Percentiles rank a stretch among this genome's conserved stretches.
Evolutionary conservation across 1,284 basidiomycete genomes (phyloP).

Genomic region (Trichosporon asahii): DNA sequence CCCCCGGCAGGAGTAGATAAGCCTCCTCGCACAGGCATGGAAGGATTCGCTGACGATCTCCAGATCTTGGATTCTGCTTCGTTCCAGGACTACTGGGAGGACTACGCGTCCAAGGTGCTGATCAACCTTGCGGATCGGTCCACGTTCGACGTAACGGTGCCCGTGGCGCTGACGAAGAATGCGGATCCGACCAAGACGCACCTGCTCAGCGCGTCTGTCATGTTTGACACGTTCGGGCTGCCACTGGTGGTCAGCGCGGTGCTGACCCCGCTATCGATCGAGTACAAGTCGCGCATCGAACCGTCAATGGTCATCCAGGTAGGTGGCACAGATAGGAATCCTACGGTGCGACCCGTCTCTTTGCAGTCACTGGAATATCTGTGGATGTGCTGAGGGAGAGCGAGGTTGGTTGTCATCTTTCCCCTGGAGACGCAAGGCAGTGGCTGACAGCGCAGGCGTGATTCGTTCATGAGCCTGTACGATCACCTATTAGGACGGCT

Average conservation of each 20-base stretch:
- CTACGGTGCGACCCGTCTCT: constrained; percentile 19
- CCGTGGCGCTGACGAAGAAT: constrained; percentile 15
- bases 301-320: constrained; percentile 25
- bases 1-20: background rate
- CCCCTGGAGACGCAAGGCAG: background rate
- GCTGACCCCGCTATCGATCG: constrained; percentile 15
- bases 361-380: constrained; percentile 8
- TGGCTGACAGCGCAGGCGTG: background rate
- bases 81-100: constrained; percentile 25
- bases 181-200: constrained; percentile 15
- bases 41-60: background rate
- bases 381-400: constrained; percentile 5
- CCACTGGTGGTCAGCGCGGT: constrained; percentile 22
- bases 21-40: background rate
- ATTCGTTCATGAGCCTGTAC: background rate
- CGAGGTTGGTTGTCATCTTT: background rate
- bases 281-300: background rate
- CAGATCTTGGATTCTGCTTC: constrained; percentile 22
- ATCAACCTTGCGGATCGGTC: constrained; percentile 18
- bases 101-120: constrained; percentile 21
- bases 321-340: constrained; percentile 21
- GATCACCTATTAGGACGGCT: no score
- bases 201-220: constrained; percentile 16
- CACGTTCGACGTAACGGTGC: constrained; percentile 16
- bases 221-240: constrained; percentile 25